Percentiles rank a stretch among this genome's conserved stretches.
Evolutionary conservation across 2,329 filamentous ascomycete genomes (phyloP).

Genomic region (Dactylonectria estremocensis): DNA sequence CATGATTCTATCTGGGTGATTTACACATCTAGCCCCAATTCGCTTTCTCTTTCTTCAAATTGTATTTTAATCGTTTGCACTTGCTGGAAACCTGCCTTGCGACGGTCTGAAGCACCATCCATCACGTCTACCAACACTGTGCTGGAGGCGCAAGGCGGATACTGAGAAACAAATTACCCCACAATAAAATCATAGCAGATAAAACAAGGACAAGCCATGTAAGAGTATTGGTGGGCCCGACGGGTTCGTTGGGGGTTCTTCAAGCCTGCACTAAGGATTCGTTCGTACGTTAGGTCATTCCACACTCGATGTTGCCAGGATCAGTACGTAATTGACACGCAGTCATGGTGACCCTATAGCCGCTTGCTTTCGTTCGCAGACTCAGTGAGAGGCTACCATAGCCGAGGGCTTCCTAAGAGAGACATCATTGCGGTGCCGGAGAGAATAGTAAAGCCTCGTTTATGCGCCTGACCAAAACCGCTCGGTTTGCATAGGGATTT

Average conservation of each 20-base stretch:
- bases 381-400: background rate
- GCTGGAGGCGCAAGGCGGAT: background rate
- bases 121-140: background rate
- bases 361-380: background rate
- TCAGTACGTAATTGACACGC: constrained; percentile 12
- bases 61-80: too few relatives aligned
- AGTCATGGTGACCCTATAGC: background rate
- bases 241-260: background rate
- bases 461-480: background rate
- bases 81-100: too few relatives aligned
- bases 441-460: background rate
- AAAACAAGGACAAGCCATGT: too few relatives aligned
- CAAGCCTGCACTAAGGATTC: background rate
- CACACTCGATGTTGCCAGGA: background rate
- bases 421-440: background rate
- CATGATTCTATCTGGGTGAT: too few relatives aligned
- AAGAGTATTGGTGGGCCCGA: background rate
- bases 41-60: too few relatives aligned
- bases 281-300: constrained; percentile 15
- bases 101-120: too few relatives aligned
- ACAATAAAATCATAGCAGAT: background rate
- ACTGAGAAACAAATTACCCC: background rate
- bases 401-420: background rate
- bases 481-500: background rate
- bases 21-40: too few relatives aligned